Evolutionary conservation across 2,329 filamentous ascomycete species (phyloP).

Genomic region (Paraphaeosphaeria sporulosa): DNA sequence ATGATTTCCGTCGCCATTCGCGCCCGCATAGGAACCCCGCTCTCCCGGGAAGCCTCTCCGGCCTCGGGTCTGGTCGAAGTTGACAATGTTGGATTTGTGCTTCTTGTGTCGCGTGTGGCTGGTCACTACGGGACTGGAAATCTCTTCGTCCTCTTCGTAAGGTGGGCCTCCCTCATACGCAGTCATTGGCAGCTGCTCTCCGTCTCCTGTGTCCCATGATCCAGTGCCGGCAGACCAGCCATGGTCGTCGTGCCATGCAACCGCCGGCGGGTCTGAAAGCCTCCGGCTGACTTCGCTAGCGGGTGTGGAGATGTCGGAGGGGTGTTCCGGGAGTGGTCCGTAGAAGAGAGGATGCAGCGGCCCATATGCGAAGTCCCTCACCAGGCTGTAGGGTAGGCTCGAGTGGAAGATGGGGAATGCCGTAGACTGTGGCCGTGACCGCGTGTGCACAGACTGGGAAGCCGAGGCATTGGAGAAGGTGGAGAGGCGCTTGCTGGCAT

Average conservation of each 20-base stretch:
- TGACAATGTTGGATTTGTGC: constrained; percentile 64
- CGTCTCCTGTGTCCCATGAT: constrained; percentile 57
- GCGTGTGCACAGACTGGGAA: constrained; percentile 50
- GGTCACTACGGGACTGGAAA: constrained; percentile 87
- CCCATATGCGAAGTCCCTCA: constrained; percentile 96
- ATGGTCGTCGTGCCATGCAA: constrained; percentile 73
- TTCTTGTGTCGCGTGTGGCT: constrained; percentile 81
- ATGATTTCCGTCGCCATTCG: constrained; percentile 74
- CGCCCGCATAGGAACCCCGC: constrained; percentile 54
- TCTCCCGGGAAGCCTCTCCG: constrained; percentile 42
- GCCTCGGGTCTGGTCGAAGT: constrained; percentile 50
- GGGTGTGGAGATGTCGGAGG: constrained; percentile 86
- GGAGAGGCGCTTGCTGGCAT: constrained; percentile 81
- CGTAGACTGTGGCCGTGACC: constrained; percentile 82
- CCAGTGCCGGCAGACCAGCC: constrained; percentile 58
- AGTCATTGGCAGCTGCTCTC: constrained; percentile 79
- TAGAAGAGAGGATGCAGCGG: constrained; percentile 86
- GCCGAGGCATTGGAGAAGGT: constrained; percentile 79
- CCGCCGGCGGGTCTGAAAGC: constrained; percentile 80
- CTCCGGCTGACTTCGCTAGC: constrained; percentile 77
- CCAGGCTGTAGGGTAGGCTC: constrained; percentile 84
- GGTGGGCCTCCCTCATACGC: constrained; percentile 83
- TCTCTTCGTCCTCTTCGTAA: constrained; percentile 94
- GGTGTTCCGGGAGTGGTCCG: constrained; percentile 81
- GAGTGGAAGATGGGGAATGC: constrained; percentile 85